phyloP scores from a whole-genome alignment of 2,329 filamentous ascomycete species.

The Claviceps lovelessii region DNA sequence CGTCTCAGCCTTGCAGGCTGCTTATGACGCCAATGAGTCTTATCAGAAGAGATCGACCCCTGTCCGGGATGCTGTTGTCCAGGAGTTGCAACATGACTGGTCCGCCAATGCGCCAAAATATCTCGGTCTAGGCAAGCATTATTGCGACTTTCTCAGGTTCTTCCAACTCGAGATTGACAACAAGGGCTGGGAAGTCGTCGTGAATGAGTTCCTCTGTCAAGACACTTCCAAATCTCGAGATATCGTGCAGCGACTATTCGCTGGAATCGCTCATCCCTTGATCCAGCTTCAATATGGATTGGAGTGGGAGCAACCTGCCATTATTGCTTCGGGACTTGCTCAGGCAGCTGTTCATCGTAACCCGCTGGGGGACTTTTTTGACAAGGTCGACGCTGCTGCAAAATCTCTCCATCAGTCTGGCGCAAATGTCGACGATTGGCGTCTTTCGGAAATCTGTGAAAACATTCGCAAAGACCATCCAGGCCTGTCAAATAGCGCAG shows the following conservation, averaged over 20 bases:
- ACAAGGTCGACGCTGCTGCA: slow-evolving; percentile 34
- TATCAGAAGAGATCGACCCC: slow-evolving; percentile 49
- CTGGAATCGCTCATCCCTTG: slow-evolving; percentile 59
- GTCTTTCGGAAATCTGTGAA: slow-evolving; percentile 42
- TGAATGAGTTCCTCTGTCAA: slow-evolving; percentile 56
- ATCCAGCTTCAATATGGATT: slow-evolving; percentile 78
- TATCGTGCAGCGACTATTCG: slow-evolving; percentile 54
- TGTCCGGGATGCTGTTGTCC: slow-evolving; percentile 33
- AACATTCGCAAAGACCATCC: slow-evolving; percentile 37
- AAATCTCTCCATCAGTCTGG: slow-evolving; percentile 11
- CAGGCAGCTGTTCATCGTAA: slow-evolving; percentile 57
- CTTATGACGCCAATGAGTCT: slow-evolving; percentile 47
- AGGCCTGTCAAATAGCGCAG: slow-evolving; percentile 38
- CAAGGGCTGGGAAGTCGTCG: slow-evolving; percentile 42
- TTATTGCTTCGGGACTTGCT: slow-evolving; percentile 67
- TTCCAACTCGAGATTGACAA: slow-evolving; percentile 59
- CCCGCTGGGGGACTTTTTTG: slow-evolving; percentile 40
- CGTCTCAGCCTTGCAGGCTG: slow-evolving; percentile 41
- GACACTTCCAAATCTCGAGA: slow-evolving; percentile 50
- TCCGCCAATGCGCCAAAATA: slow-evolving; percentile 36
- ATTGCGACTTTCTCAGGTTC: slow-evolving; percentile 61
- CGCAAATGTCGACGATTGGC: slow-evolving; percentile 7
- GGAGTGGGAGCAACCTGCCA: slow-evolving; percentile 67
- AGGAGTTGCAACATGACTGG: slow-evolving; percentile 40
- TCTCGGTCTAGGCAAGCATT: slow-evolving; percentile 48